phyloP scores from a whole-genome alignment of 495 filamentous ascomycete genomes.

The Aspergillus nidulans region DNA sequence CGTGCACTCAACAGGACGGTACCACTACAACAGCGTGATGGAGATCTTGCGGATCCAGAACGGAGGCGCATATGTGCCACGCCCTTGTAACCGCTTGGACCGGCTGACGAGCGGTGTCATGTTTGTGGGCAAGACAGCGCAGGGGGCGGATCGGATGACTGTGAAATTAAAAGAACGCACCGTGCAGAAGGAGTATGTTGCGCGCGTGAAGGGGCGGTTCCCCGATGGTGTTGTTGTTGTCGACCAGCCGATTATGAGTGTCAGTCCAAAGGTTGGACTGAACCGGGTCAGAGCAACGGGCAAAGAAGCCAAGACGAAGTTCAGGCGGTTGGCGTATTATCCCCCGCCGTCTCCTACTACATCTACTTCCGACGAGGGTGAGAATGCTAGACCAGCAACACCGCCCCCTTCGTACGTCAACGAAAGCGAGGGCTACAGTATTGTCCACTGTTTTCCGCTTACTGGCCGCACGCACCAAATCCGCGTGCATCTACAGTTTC shows the following conservation, averaged over 20 bases:
- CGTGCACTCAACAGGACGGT: constrained; percentile 90
- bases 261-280: constrained; percentile 90
- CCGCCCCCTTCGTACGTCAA: constrained; percentile 25
- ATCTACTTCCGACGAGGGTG: constrained; percentile 21
- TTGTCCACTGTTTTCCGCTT: constrained; percentile 88
- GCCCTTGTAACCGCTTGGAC: constrained; percentile 92
- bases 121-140: constrained; percentile 85
- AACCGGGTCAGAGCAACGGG: constrained; percentile 91
- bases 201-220: constrained; percentile 85
- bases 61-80: constrained; percentile 61
- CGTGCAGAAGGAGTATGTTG: constrained; percentile 91
- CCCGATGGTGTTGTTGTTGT: constrained; percentile 77
- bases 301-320: constrained; percentile 83
- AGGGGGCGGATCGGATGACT: constrained; percentile 73
- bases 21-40: constrained; percentile 88
- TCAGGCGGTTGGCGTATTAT: constrained; percentile 85
- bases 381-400: constrained; percentile 23
- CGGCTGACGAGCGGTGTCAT: constrained; percentile 91
- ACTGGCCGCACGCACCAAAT: constrained; percentile 95
- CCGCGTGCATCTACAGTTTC: constrained; percentile 87
- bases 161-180: constrained; percentile 66
- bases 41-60: constrained; percentile 88
- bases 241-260: constrained; percentile 87
- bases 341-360: constrained; percentile 38
- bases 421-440: constrained; percentile 72